phyloP scores from a whole-genome alignment of 1,284 basidiomycete species.

The Ceratobasidium theobromae region DNA sequence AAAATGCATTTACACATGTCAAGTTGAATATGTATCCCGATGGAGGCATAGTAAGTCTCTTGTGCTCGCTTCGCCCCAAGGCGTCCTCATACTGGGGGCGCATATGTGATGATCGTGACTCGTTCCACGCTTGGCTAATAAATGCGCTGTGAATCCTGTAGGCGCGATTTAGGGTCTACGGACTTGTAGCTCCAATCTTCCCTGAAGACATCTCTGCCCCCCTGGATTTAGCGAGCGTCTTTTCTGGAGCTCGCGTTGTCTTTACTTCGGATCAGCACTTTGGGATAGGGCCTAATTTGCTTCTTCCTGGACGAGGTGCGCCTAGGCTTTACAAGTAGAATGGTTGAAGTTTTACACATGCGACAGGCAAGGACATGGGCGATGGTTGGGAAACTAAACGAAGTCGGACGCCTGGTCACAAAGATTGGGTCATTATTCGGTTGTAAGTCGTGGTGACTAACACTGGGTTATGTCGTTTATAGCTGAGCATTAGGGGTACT shows the following conservation, averaged over 20 bases:
- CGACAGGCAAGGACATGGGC: constrained; percentile 79
- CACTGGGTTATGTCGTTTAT: not conserved
- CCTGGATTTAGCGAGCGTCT: constrained; percentile 88
- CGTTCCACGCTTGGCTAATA: constrained; percentile 6
- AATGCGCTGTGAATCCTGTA: constrained; percentile 42
- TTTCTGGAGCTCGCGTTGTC: constrained; percentile 83
- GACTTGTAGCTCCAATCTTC: constrained; percentile 67
- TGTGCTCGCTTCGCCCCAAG: constrained; percentile 26
- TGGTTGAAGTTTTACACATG: constrained; percentile 11
- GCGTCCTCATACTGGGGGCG: constrained; percentile 2
- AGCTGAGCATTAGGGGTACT: constrained; percentile 52
- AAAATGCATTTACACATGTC: constrained; percentile 69
- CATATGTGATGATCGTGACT: constrained; percentile 26
- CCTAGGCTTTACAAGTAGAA: constrained; percentile 14
- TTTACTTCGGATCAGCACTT: constrained; percentile 91
- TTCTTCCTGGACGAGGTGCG: constrained; percentile 82
- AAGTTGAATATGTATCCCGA: constrained; percentile 97
- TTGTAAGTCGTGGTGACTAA: constrained; percentile 56
- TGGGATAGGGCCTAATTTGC: constrained; percentile 86
- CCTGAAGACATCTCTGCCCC: constrained; percentile 48
- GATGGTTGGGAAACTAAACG: constrained; percentile 99
- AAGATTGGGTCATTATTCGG: constrained; percentile 89
- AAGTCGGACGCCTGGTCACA: constrained; percentile 74
- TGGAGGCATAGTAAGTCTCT: constrained; percentile 79
- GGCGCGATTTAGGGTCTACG: constrained; percentile 88